These are phyloP conservation scores for Pichia cephalocereana DNA, from an alignment of 805 yeast species.

Conservation along the genomic window DNA sequence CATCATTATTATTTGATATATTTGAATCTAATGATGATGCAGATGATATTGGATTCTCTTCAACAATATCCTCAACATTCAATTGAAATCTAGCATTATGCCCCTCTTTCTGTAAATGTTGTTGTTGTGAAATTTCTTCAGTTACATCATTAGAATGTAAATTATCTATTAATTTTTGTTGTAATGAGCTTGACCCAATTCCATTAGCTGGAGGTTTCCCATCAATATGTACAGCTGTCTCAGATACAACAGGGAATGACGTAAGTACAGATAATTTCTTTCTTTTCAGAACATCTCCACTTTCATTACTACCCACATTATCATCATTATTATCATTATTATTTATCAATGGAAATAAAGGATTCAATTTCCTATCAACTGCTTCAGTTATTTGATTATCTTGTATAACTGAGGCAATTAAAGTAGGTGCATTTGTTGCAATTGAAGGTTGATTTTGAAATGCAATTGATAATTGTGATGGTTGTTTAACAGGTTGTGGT, in stretches of 20 bases:
- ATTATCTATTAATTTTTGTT: conserved; percentile 7
- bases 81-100: background rate
- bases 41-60: background rate
- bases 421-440: background rate
- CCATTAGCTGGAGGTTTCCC: background rate
- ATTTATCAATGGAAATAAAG: background rate
- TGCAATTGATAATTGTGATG: conserved; percentile 7
- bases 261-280: background rate
- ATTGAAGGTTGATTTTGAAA: conserved; percentile 2
- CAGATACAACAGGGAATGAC: background rate
- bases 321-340: background rate
- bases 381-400: conserved; percentile 1
- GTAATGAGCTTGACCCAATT: background rate
- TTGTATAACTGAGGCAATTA: background rate
- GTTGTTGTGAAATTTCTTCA: background rate
- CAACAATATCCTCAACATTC: background rate
- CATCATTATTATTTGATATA: conserved; percentile 1
- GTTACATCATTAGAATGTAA: conserved; percentile 7
- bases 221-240: background rate
- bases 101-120: background rate
- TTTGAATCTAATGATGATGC: background rate
- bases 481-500: background rate
- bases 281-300: background rate
- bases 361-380: conserved; percentile 1
- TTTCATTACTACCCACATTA: background rate